Evolutionary conservation across 768 basidiomycete genomes (phyloP).

Genomic region (Mycena chlorophos): DNA sequence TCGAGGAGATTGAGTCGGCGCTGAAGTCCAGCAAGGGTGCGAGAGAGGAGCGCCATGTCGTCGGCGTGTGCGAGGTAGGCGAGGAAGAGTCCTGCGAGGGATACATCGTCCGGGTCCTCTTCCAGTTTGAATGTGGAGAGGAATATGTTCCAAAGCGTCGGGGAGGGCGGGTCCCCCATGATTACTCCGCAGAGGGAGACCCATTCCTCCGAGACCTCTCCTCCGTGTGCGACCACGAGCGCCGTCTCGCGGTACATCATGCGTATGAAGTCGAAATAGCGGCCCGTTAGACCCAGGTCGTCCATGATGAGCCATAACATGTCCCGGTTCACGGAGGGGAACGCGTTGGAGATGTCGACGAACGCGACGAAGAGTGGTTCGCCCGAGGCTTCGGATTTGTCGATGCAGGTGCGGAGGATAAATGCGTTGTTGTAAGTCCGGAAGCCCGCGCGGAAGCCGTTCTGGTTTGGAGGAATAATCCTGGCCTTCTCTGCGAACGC

Average conservation of each 20-base stretch:
- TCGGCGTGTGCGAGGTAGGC: neutral
- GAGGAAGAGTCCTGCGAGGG: neutral
- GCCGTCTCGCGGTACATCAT: conserved; percentile 10
- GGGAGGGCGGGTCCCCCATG: neutral
- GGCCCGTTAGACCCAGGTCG: conserved; percentile 13
- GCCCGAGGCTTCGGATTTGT: conserved; percentile 12
- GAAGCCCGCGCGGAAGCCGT: conserved; percentile 22
- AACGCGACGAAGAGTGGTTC: conserved; percentile 23
- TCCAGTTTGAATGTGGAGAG: neutral
- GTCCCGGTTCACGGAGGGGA: conserved; percentile 23
- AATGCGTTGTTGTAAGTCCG: conserved; percentile 26
- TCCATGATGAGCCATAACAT: conserved; percentile 25
- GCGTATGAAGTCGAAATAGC: neutral
- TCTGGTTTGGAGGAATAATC: conserved; percentile 25
- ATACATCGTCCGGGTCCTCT: neutral
- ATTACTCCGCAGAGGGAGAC: neutral
- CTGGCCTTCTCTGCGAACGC: conserved; percentile 4
- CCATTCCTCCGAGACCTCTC: neutral
- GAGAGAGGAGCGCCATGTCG: too few relatives aligned
- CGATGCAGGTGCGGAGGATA: conserved; percentile 22
- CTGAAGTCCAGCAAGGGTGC: too few relatives aligned
- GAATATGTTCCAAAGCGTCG: too few relatives aligned
- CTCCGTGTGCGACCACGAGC: conserved; percentile 17
- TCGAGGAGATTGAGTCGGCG: neutral
- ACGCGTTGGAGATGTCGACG: conserved; percentile 29